phyloP scores from a whole-genome alignment of 2,329 filamentous ascomycete genomes.

The Pyrenochaeta sp. region DNA sequence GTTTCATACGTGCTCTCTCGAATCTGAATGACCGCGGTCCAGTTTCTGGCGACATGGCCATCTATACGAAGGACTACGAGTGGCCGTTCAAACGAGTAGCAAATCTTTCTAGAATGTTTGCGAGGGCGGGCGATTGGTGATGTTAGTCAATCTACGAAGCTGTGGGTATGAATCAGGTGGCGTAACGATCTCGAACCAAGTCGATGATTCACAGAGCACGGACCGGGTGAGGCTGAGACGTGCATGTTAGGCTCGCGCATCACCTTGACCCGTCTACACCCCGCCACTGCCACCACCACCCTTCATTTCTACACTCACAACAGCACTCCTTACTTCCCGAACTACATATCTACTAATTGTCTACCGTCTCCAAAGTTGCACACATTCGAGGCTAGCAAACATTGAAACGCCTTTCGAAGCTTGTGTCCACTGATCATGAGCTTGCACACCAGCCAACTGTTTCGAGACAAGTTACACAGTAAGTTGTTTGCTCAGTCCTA shows the following conservation, averaged over 20 bases:
- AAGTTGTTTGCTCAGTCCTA: conserved; percentile 16
- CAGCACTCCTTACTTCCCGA: conserved; percentile 6
- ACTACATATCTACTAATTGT: conserved; percentile 10
- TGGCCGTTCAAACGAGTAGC: too few species aligned
- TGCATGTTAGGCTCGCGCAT: conserved; percentile 8
- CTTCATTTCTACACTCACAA: conserved; percentile 11
- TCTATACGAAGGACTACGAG: too few species aligned
- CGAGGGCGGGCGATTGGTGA: neutral
- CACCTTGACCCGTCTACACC: too few species aligned
- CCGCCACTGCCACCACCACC: conserved; percentile 18
- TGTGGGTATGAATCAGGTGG: too few species aligned
- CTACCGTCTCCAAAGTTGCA: conserved; percentile 9
- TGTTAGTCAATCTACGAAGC: too few species aligned
- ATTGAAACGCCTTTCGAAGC: conserved; percentile 8
- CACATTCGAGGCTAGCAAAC: conserved; percentile 18
- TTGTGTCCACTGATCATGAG: conserved; percentile 37
- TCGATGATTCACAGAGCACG: conserved; percentile 15
- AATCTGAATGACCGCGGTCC: too few species aligned
- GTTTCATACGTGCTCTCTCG: too few species aligned
- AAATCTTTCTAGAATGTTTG: too few species aligned
- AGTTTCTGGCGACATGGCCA: too few species aligned
- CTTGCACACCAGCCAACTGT: conserved; percentile 37
- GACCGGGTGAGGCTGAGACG: conserved; percentile 20
- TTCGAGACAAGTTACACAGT: conserved; percentile 37
- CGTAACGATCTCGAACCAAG: conserved; percentile 17